Base-by-base conservation (phyloP, 2,329 filamentous ascomycete species). In the Septoria linicola region DNA sequence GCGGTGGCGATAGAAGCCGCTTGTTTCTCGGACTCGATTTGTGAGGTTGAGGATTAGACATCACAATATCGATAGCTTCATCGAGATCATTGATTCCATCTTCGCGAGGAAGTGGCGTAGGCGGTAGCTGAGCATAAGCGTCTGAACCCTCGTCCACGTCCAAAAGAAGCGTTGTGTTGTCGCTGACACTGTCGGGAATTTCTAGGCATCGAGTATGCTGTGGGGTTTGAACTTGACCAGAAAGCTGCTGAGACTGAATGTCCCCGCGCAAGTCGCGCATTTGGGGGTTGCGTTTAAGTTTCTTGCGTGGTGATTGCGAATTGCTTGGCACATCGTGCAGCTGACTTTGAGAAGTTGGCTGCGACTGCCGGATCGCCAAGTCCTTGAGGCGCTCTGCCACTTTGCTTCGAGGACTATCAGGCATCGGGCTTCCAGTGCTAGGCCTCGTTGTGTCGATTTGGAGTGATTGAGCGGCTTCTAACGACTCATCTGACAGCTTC, bases 351-450 rank as follows among this genome's bases (percentile, higher is more conserved):
- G 13, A n/a, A 16, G 7, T 21, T 25, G 43, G 32, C 16, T 37
- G 37, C 17, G 23, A 34, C 36, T 39, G 42, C 7, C 49, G 32
- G 21, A 65, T 49, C 3, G 62, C 57, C 2, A 67, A 52, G 8
- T 48, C 51, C 23, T 56, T 41, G 7, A 67, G 48, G 30, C 58
- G 50, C 44, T 63, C 60, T 10, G 64, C 65, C 17, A 67, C 61
- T 41, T 59, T 61, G 16, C 57, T 61, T 36, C 63, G 53, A 14
- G 65, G 65, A 52, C 64, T 67, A n/a, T 66, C 54, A 30, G 57
- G 49, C 4, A 43, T 8, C 32, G 27, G 35, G 16, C 54, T 48
- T 14, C 43, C 50, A 13, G 17, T 17, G 4, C 23, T 10, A 14
- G 19, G n/a, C 20, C 41, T 37, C 16, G 41, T 30, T 8, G 54